These are phyloP conservation scores for Asterochloris erici DNA, from an alignment of 139 green algal species.

Conservation along the genomic window DNA sequence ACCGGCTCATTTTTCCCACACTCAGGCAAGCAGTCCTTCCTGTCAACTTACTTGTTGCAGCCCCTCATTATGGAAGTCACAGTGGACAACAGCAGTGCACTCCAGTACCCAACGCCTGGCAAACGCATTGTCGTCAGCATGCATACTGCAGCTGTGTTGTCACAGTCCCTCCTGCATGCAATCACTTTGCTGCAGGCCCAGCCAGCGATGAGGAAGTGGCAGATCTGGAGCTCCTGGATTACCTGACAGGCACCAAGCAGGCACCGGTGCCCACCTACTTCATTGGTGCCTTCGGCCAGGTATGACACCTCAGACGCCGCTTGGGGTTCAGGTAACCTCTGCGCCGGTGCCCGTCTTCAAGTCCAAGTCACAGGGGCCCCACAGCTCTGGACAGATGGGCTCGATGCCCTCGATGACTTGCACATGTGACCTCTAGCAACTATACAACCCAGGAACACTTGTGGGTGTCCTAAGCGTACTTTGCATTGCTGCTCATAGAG, in stretches of 20 bases:
- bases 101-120: not conserved
- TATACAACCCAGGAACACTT: no score
- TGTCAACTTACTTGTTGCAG: no score
- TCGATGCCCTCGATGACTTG: no score
- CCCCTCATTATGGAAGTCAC: no score
- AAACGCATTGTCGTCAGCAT: not conserved
- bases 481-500: no score
- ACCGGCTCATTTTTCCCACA: constrained; percentile 52
- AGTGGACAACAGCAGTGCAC: not conserved
- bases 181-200: not conserved
- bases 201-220: constrained; percentile 22
- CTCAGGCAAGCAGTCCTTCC: constrained; percentile 21
- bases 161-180: not conserved
- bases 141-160: not conserved
- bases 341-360: no score
- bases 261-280: constrained; percentile 72
- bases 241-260: constrained; percentile 41
- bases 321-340: not conserved
- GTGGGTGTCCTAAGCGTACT: no score
- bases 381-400: no score
- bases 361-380: no score
- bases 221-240: constrained; percentile 35
- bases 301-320: constrained; percentile 13
- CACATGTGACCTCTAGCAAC: no score
- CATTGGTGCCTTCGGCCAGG: constrained; percentile 54